Evolutionary conservation across 1,284 basidiomycete genomes (phyloP).

Genomic region (Trichosporon coremiiforme): DNA sequence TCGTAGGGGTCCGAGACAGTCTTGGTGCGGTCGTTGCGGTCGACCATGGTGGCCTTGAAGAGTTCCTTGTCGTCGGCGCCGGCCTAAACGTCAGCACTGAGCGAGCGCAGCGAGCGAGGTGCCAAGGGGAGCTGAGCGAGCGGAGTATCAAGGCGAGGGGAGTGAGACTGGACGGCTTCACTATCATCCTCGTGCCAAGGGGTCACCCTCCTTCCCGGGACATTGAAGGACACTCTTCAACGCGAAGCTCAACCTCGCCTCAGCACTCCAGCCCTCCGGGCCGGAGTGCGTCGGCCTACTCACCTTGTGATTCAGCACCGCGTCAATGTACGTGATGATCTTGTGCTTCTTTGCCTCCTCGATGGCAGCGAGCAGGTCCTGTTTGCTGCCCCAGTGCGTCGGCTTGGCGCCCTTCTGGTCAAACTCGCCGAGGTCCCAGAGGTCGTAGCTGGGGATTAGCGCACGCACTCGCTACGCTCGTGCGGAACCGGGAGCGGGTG

Average conservation of each 20-base stretch:
- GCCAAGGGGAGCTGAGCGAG: no score
- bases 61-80: slow-evolving; percentile 79
- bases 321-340: slow-evolving; percentile 58
- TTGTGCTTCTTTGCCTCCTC: slow-evolving; percentile 51
- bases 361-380: slow-evolving; percentile 74
- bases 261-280: no score
- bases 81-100: slow-evolving; percentile 31
- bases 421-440: slow-evolving; percentile 94
- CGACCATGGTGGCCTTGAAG: slow-evolving; percentile 74
- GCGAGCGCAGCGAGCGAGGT: not conserved
- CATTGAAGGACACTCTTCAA: no score
- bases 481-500: no score
- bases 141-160: no score
- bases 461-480: no score
- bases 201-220: no score
- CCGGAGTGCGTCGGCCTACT: not conserved
- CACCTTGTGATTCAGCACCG: slow-evolving; percentile 60
- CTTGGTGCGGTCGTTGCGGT: slow-evolving; percentile 60
- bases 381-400: slow-evolving; percentile 90
- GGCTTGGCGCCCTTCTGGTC: slow-evolving; percentile 74
- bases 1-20: slow-evolving; percentile 66
- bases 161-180: no score
- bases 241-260: no score
- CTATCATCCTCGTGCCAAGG: no score
- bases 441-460: slow-evolving; percentile 57